Conservation (phyloP, 1,139 yeast species). For the Geotrichum citri-aurantii region DNA sequence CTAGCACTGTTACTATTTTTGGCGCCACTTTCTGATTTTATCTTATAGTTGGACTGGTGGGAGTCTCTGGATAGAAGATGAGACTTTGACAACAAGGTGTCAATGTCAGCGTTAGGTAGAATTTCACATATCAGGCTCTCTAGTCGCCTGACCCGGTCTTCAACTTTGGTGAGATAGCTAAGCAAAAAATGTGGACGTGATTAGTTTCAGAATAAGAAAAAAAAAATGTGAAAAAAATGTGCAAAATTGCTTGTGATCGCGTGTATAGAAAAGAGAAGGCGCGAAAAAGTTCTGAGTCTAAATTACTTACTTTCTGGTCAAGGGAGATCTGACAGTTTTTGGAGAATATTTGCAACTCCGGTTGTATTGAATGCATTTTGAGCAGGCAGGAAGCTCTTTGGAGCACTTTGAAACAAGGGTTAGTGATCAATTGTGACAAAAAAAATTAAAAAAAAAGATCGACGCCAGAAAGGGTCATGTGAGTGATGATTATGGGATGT, state of each 20-base stretch:
- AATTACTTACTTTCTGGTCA: constrained; percentile 49
- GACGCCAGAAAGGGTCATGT: neutral
- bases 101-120: constrained; percentile 43
- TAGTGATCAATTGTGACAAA: constrained; percentile 30
- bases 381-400: constrained; percentile 67
- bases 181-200: neutral
- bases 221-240: neutral
- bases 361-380: constrained; percentile 64
- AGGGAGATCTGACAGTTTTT: constrained; percentile 67
- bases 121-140: constrained; percentile 48
- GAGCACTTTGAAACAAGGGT: constrained; percentile 46
- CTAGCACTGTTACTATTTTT: neutral
- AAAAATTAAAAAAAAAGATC: neutral
- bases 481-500: neutral
- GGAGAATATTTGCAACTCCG: constrained; percentile 80
- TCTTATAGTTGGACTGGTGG: neutral
- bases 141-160: constrained; percentile 52
- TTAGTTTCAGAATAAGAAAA: neutral
- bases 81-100: constrained; percentile 31
- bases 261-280: neutral
- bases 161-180: constrained; percentile 58
- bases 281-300: neutral
- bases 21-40: neutral
- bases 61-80: neutral
- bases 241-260: neutral